Base-by-base conservation (phyloP, 2,329 filamentous ascomycete species). In the Scortechinia acanthostroma region DNA sequence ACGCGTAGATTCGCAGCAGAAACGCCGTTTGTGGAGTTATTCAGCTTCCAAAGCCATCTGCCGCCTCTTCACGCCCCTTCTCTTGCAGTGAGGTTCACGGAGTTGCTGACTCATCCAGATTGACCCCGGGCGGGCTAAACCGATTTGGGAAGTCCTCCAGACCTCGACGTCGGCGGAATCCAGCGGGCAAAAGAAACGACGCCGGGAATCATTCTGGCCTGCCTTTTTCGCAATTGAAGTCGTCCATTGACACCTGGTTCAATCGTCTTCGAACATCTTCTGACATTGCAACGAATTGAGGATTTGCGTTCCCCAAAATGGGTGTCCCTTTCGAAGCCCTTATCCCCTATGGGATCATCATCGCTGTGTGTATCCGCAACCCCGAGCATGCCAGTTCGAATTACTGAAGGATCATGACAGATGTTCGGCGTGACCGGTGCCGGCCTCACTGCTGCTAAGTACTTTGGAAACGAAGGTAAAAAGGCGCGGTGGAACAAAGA, bases 261-360 rank as follows among this genome's bases (percentile, higher is more conserved):
- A 4, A 35, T 21, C 15, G 4, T 20, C 22, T 15, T 30, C 35
- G 19, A 19, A 35, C 2, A 13, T 22, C 13, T 13, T 19, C 5
- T 20, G 16, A 40, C 2, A 20, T 6, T 22, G 42, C 58, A 51
- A 47, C 45, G 42, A 51, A 37, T 42, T 45, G 48, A 46, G 22
- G 52, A 47, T 45, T 22, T 22, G 15, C 28, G 46, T 40, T 25
- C 43, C 45, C 46, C 54, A 60, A 49, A 43, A 67, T 67, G 64
- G 59, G 58, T 51, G 60, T 67, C 45, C 64, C 64, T 28, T 67
- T 65, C 50, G 64, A 67, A 57, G 54, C 61, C 48, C 58, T 67
- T 47, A 42, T 67, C 46, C 64, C 63, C 4, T 67, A 63, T 52
- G 64, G 52, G 43, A 63, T 67, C 54, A 64, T 66, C 53, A 46